Evolutionary conservation across 768 basidiomycete genomes (phyloP).

Genomic region (Butyriboletus loyo): DNA sequence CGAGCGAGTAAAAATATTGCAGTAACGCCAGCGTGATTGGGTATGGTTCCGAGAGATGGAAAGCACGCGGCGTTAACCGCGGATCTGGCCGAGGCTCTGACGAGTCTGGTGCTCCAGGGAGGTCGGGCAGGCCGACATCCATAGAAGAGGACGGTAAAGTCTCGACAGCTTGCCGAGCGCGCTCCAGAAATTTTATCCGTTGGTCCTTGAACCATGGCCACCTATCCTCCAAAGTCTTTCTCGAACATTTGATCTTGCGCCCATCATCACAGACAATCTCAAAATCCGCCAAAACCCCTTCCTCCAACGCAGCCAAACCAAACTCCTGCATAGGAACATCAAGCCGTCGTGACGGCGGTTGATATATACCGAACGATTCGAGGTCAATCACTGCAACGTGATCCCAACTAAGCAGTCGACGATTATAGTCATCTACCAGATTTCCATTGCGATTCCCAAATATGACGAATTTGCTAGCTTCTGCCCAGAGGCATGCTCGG

Average conservation of each 20-base stretch:
- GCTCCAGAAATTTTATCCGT: conserved; percentile 53
- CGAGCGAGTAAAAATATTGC: conserved; percentile 90
- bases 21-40: conserved; percentile 84
- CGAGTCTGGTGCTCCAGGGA: conserved; percentile 48
- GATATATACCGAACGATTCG: conserved; percentile 95
- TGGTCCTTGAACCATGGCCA: conserved; percentile 96
- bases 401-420: conserved; percentile 86
- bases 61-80: conserved; percentile 71
- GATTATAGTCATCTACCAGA: conserved; percentile 90
- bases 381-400: conserved; percentile 88
- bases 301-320: conserved; percentile 81
- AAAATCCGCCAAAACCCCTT: conserved; percentile 81
- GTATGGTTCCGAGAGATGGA: conserved; percentile 86
- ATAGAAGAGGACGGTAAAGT: conserved; percentile 57
- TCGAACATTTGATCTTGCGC: conserved; percentile 74
- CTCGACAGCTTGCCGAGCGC: conserved; percentile 55
- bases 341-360: conserved; percentile 67
- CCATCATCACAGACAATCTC: conserved; percentile 92
- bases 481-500: conserved; percentile 83
- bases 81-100: conserved; percentile 67
- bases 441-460: conserved; percentile 90
- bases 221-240: conserved; percentile 80
- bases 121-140: conserved; percentile 60
- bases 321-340: conserved; percentile 78
- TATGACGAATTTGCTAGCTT: conserved; percentile 80